Conservation (phyloP, 495 filamentous ascomycete genomes). For the Hyaloscypha hepaticicola region DNA sequence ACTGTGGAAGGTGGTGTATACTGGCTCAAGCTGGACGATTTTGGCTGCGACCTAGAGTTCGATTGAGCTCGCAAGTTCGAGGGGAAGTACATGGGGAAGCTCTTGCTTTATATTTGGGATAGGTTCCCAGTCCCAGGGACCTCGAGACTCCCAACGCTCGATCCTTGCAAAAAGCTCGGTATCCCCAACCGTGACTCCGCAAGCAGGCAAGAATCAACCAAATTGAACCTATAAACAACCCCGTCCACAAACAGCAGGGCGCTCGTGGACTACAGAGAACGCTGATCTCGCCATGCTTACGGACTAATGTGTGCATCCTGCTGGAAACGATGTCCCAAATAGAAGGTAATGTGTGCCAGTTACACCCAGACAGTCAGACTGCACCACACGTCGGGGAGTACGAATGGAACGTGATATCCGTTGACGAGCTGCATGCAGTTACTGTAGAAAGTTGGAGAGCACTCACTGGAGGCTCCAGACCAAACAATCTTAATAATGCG, state of each 20-base stretch:
- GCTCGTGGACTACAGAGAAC: conserved; percentile 6
- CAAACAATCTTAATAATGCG: conserved; percentile 5
- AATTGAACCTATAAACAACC: conserved; percentile 12
- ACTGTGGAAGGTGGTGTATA: not conserved
- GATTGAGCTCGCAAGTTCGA: not conserved
- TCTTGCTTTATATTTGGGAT: not conserved
- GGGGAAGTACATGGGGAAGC: not conserved
- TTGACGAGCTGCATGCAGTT: conserved; percentile 1
- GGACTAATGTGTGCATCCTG: not conserved
- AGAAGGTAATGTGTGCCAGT: conserved; percentile 7
- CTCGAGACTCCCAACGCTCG: conserved; percentile 1
- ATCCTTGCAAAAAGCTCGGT: conserved; percentile 8
- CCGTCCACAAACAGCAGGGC: not conserved
- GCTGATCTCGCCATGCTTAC: conserved; percentile 1
- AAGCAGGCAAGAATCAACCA: not conserved
- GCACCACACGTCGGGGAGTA: not conserved
- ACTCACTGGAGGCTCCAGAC: not conserved
- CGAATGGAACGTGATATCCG: not conserved
- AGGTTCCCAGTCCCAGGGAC: not conserved
- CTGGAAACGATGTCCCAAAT: not conserved
- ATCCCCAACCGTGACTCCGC: not conserved
- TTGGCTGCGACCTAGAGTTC: not conserved
- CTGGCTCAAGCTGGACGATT: not conserved
- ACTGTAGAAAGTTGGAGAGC: not conserved
- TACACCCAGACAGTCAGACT: not conserved